phyloP scores from a whole-genome alignment of 495 filamentous ascomycete genomes.

The Tuber calosporum region DNA sequence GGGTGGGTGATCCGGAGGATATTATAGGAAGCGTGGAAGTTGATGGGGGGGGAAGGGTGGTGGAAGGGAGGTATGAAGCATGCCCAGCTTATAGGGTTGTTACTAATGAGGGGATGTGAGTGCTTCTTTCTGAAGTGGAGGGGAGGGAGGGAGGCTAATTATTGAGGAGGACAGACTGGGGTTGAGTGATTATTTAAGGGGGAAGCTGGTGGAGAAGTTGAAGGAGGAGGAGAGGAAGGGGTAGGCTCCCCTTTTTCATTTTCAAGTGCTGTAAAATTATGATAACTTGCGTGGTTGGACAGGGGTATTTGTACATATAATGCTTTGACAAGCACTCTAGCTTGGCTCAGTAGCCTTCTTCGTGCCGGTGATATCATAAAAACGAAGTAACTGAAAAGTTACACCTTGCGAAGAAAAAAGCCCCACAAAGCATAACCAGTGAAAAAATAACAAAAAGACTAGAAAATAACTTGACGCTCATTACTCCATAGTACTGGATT shows the following conservation, averaged over 20 bases:
- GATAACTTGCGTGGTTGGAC: not conserved
- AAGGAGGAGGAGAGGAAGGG: conserved; percentile 45
- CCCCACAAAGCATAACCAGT: not conserved
- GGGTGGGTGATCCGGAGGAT: conserved; percentile 86
- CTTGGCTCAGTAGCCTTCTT: not conserved
- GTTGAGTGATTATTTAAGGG: conserved; percentile 52
- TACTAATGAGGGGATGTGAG: conserved; percentile 65
- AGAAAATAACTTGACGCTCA: not conserved
- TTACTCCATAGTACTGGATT: conserved; percentile 18
- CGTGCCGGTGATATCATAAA: not conserved
- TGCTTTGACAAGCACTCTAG: not conserved
- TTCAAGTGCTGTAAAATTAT: conserved; percentile 6
- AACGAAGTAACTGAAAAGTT: not conserved
- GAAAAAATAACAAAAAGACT: not conserved
- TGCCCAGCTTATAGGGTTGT: conserved; percentile 63
- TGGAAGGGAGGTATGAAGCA: conserved; percentile 50
- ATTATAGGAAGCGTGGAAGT: conserved; percentile 91
- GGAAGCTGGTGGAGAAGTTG: conserved; percentile 51
- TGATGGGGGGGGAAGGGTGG: conserved; percentile 65
- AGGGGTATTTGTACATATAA: not conserved
- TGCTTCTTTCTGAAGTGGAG: conserved; percentile 22
- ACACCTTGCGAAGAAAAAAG: not conserved
- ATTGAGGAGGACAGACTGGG: conserved; percentile 47
- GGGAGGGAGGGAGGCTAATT: conserved; percentile 13
- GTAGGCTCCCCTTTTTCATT: conserved; percentile 6